Base-by-base conservation (phyloP, 2,329 filamentous ascomycete genomes). In the Pseudocercospora eumusae region DNA sequence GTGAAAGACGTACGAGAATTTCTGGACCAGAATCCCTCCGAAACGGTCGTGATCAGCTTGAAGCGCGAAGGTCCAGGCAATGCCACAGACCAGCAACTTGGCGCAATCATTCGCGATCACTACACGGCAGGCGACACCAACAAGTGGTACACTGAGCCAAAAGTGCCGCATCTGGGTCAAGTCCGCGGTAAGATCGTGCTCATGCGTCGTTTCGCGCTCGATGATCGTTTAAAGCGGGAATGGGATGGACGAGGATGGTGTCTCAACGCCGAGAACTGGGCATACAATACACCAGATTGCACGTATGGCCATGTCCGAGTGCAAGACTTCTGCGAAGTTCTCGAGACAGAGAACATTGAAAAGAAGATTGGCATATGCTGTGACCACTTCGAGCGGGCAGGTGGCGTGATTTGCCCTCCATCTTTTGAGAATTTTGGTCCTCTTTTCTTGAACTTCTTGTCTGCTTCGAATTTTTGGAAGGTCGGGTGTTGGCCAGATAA, bases 311-410 rank as follows among this genome's bases (percentile, higher is more conserved):
- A 87, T 66, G 86, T 97, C 62, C 88, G 90, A 67, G 88, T 98
- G 45, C 95, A 98, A 79, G 95, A 98, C 79, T 97, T 93, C 77
- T 98, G 96, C 81, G 92, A 96, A 73, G 87, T 99, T 33, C 79
- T 88, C 50, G 86, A 92, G 75, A 86, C 84, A 21, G 80, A 85
- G 62, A 89, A 88, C 69, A 93, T 98, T 63, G 82, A 88, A 40
- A 86, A 88, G 76, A 99, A 98, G 82, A 89, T 96, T 63, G 77
- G 82, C 45, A 88, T 88, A 70, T 86, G 86, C 57, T 87, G 84
- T 62, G 87, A 88, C 23, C 92, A 96, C 69, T 85, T 97, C 52
- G 87, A 89, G 73, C 86, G 92, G 28, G 86, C 92, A 4, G 79
- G 75, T 0, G 62, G 66, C 0, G 70, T 69, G 4, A 70, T 75